Conservation (phyloP, 108 stramenopile species). For the Hondaea fermentalgiana region DNA sequence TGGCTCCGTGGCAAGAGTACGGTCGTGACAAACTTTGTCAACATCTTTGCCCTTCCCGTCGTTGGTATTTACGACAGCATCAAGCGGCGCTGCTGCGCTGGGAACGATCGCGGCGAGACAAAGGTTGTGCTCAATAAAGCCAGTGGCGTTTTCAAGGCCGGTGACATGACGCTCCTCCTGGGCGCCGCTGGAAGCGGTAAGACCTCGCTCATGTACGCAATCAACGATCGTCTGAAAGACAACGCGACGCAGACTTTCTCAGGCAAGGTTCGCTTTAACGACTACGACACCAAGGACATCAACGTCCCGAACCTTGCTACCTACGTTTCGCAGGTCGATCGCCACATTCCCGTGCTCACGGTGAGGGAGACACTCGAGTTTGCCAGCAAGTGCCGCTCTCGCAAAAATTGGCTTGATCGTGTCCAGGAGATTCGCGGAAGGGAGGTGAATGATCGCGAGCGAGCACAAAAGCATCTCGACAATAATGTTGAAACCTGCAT, state of each 20-base stretch:
- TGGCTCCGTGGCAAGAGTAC: not conserved
- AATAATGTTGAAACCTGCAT: slow-evolving; percentile 44
- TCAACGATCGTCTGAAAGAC: not conserved
- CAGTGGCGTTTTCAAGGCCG: not conserved
- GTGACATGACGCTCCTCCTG: not conserved
- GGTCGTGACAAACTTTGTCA: not conserved
- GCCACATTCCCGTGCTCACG: slow-evolving; percentile 16
- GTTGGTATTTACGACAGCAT: not conserved
- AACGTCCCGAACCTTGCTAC: not conserved
- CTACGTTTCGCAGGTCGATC: slow-evolving; percentile 2
- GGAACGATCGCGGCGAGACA: not conserved
- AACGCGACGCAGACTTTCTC: not conserved
- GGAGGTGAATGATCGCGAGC: not conserved
- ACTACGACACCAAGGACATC: not conserved
- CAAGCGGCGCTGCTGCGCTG: not conserved
- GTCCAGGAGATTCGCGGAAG: not conserved
- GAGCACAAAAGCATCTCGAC: not conserved
- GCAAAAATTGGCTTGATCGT: not conserved
- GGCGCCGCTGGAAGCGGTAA: not conserved
- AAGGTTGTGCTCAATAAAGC: not conserved
- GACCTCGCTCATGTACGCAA: not conserved
- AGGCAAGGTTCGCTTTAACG: not conserved
- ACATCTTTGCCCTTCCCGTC: not conserved
- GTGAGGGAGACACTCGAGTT: slow-evolving; percentile 24
- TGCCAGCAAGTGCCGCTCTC: not conserved